Evolutionary conservation across 805 yeast species (phyloP).

Genomic region (Saturnispora kantuleensis): DNA sequence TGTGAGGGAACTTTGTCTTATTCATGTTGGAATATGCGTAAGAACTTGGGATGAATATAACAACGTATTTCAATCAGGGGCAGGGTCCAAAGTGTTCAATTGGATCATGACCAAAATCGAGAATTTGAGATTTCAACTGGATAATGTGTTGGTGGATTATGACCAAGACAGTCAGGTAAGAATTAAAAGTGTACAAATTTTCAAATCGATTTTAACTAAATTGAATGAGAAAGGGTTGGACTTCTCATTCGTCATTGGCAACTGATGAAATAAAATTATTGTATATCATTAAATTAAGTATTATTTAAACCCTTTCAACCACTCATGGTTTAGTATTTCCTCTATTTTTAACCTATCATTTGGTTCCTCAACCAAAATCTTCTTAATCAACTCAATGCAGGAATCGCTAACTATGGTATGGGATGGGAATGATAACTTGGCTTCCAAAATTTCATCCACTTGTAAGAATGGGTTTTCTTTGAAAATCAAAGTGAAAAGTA

Average conservation of each 20-base stretch:
- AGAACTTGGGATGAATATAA: constrained; percentile 8
- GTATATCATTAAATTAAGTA: constrained; percentile 28
- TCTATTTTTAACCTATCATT: constrained; percentile 63
- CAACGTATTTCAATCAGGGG: constrained; percentile 6
- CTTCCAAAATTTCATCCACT: constrained; percentile 92
- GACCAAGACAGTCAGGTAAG: constrained; percentile 5
- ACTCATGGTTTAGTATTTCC: constrained; percentile 57
- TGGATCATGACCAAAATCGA: constrained; percentile 8
- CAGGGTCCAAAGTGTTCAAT: constrained; percentile 6
- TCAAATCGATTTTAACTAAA: neutral
- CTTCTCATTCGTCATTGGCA: constrained; percentile 21
- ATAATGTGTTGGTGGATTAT: constrained; percentile 7
- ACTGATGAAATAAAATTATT: constrained; percentile 23
- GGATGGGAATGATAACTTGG: constrained; percentile 63
- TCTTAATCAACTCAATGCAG: constrained; percentile 50
- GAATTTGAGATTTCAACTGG: constrained; percentile 1
- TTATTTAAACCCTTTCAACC: constrained; percentile 37
- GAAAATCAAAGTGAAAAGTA: constrained; percentile 80
- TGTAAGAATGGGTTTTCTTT: constrained; percentile 94
- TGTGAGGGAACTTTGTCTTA: constrained; percentile 6
- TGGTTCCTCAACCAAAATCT: constrained; percentile 61
- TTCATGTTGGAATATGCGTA: constrained; percentile 5
- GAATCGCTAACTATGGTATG: constrained; percentile 44
- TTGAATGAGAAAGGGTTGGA: constrained; percentile 5
- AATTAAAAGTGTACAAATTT: constrained; percentile 2